phyloP scores from a whole-genome alignment of 73 alveolate genomes.

The Tetrahymena malaccensis region DNA sequence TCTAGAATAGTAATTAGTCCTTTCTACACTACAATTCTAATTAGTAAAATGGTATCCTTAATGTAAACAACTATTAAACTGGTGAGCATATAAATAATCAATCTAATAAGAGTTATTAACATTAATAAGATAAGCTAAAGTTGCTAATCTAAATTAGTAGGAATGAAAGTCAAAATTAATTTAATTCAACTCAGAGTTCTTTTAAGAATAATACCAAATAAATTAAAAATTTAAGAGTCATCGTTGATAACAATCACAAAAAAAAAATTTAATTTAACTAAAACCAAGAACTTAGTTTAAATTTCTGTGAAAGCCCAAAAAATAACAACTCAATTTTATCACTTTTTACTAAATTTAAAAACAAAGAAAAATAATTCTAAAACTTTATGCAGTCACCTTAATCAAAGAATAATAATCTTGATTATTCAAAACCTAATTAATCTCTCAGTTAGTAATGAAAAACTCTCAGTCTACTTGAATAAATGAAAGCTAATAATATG shows the following conservation, averaged over 20 bases:
- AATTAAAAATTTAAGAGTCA: background rate
- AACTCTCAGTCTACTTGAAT: background rate
- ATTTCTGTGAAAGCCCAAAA: background rate
- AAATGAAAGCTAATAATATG: no score
- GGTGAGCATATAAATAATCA: no score
- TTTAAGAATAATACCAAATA: no score
- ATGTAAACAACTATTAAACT: background rate
- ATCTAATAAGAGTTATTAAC: background rate
- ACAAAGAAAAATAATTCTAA: no score
- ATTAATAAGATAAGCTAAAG: background rate
- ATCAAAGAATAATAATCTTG: background rate
- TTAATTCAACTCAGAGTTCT: no score
- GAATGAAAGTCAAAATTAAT: no score
- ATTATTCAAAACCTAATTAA: background rate
- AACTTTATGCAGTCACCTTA: background rate
- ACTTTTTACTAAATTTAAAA: no score
- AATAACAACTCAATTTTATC: background rate
- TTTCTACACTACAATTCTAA: background rate
- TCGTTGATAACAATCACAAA: no score
- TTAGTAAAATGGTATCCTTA: background rate
- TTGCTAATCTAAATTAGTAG: background rate
- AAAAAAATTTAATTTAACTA: no score
- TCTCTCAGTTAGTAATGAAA: background rate
- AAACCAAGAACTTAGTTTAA: background rate
- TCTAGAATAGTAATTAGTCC: background rate